Conservation (phyloP, 192 early-diverging fungal species). For the Chytriomyces sp. region DNA sequence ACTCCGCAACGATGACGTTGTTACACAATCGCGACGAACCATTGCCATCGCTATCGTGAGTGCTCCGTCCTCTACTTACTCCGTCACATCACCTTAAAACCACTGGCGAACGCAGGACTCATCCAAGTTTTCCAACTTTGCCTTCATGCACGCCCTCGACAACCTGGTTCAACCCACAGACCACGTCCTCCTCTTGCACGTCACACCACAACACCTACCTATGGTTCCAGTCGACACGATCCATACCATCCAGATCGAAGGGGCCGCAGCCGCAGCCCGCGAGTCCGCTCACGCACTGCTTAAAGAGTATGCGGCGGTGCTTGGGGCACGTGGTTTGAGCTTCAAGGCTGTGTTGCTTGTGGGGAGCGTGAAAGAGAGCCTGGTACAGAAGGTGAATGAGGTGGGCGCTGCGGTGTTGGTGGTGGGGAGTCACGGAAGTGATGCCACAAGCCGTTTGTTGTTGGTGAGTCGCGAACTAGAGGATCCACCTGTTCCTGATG, state of each 20-base stretch:
- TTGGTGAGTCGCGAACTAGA: too few species aligned
- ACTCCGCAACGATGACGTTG: background rate
- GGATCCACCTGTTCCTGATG: too few species aligned
- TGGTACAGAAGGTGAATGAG: background rate
- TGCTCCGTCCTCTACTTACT: too few species aligned
- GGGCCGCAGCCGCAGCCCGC: background rate
- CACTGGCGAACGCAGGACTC: too few species aligned
- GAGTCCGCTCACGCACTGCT: background rate
- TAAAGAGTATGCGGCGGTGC: background rate
- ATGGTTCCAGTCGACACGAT: background rate
- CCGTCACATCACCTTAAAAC: too few species aligned
- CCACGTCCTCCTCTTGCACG: constrained; percentile 36
- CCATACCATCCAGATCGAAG: background rate
- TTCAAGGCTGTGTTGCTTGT: background rate
- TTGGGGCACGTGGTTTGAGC: background rate
- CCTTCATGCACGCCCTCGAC: constrained; percentile 37
- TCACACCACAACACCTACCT: background rate
- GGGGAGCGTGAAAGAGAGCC: background rate
- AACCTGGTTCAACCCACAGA: constrained; percentile 35
- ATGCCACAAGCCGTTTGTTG: background rate
- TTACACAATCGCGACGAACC: background rate
- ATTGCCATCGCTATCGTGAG: constrained; percentile 39
- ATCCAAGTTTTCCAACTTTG: constrained; percentile 21
- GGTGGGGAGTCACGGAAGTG: background rate
- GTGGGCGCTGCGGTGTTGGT: background rate